A percentile compares a stretch with the other conserved stretches of the same genome.
phyloP scores from a whole-genome alignment of 129 eudicot genomes.

The Flaveria sonorensis region DNA sequence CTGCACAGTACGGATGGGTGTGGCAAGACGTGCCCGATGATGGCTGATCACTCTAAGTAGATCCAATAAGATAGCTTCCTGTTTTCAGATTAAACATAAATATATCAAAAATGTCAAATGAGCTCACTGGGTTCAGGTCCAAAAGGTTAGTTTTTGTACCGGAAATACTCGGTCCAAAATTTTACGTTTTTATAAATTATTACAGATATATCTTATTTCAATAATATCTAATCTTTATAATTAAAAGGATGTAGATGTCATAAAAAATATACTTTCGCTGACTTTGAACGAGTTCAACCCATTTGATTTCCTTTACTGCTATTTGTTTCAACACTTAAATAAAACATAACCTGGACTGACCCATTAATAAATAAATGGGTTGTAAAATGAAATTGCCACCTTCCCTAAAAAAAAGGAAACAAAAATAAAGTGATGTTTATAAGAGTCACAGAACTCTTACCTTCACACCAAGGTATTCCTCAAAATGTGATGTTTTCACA shows the following conservation, averaged over 20 bases:
- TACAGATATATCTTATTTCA: no score
- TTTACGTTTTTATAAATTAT: background rate
- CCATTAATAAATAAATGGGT: background rate
- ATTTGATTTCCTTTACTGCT: background rate
- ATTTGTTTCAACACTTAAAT: background rate
- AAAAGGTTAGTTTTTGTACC: background rate
- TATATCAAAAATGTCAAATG: background rate
- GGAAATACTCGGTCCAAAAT: background rate
- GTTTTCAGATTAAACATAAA: slow-evolving; percentile 23
- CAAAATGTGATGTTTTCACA: slow-evolving; percentile 75
- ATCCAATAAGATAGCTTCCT: slow-evolving; percentile 78
- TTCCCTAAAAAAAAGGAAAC: background rate
- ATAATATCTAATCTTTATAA: background rate
- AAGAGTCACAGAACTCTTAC: slow-evolving; percentile 23
- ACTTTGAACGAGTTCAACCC: background rate
- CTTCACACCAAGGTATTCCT: slow-evolving; percentile 66
- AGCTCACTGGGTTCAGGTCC: background rate
- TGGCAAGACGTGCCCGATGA: slow-evolving; percentile 80
- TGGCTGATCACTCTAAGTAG: slow-evolving; percentile 82
- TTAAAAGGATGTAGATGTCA: background rate
- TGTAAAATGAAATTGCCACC: background rate
- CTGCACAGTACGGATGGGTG: slow-evolving; percentile 74
- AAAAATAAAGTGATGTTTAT: slow-evolving; percentile 1
- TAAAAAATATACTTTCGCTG: background rate
- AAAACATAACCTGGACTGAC: background rate